Evolutionary conservation across 2,329 filamentous ascomycete genomes (phyloP), one percentile per base, ranked within the genome.

Genomic region (Aspergillus tanneri): DNA sequence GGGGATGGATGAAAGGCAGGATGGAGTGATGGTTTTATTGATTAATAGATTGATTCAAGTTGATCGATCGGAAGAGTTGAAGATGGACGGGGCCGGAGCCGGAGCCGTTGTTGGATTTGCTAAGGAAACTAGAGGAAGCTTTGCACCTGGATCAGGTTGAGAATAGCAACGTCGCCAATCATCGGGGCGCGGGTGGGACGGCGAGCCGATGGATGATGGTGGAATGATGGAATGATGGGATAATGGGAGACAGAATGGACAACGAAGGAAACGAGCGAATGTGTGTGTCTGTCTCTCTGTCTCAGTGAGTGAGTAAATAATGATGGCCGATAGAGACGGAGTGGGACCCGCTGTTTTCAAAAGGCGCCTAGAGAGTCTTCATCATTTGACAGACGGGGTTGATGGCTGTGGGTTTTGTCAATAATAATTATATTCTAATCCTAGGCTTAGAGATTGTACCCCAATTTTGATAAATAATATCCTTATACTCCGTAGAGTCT

Each of bases 291-390:
- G n/a, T n/a, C n/a, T n/a, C n/a, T n/a, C n/a, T n/a, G n/a, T n/a
- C n/a, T n/a, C n/a, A n/a, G n/a, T n/a, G n/a, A n/a, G 30, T 14
- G 30, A 34, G 19, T 18, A 34, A 19, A 34, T 18, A 18, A 34
- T 12, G 28, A 32, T 32, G 28, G 16, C 28, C 12, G 28, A 32
- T 9, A 28, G 27, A 28, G 16, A 34, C 14, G 11, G 19, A 21
- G 41, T 57, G 54, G 54, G 49, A 45, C 54, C 54, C 35, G 40
- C 27, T 25, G 44, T 53, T 57, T 57, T 57, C 55, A 53, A 57
- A 57, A 52, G 50, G 55, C 55, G 53, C 53, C 44, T 43, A 44
- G 25, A 46, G 16, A 44, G 23, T n/a, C 30, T 43, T 40, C 36
- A 40, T 42, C 39, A 44, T 43, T 38, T 30, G 43, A 40, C 19